A percentile compares a stretch with the other conserved stretches of the same genome.
phyloP scores from a whole-genome alignment of 116 monocot species.

The Zostera marina region DNA sequence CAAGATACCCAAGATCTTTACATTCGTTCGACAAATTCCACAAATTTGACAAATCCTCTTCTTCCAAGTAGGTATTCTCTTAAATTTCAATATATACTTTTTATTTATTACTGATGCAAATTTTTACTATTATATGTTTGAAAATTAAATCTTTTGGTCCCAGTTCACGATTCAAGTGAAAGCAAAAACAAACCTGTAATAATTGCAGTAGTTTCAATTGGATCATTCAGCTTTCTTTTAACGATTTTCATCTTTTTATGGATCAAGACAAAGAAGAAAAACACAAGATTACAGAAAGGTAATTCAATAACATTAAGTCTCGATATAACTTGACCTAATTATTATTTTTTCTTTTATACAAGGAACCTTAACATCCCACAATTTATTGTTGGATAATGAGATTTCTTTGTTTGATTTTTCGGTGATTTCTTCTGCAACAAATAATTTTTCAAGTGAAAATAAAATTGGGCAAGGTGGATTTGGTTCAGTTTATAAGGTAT shows the following conservation, averaged over 20 bases:
- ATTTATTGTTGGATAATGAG: not conserved
- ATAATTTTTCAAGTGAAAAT: conserved; percentile 11
- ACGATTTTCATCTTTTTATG: no score
- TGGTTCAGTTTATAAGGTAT: conserved; percentile 20
- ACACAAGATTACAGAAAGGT: no score
- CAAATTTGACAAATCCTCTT: conserved; percentile 1
- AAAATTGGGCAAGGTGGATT: conserved; percentile 21
- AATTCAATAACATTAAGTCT: no score
- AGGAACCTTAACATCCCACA: not conserved
- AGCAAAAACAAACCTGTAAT: no score
- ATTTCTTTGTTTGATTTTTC: conserved; percentile 3
- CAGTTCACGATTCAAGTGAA: no score
- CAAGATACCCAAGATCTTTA: conserved; percentile 2
- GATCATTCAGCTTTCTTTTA: no score
- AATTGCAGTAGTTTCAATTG: no score
- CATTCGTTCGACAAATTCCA: conserved; percentile 4
- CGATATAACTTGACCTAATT: not conserved
- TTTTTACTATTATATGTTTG: not conserved
- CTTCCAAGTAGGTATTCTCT: not conserved
- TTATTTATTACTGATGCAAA: not conserved
- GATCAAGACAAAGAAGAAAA: no score
- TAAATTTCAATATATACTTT: not conserved
- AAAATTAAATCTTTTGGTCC: not conserved
- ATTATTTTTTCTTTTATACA: not conserved
- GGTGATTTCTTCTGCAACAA: conserved; percentile 3